Base-by-base conservation (phyloP, 2,329 filamentous ascomycete species). In the Hymenoscyphus fraxineus region DNA sequence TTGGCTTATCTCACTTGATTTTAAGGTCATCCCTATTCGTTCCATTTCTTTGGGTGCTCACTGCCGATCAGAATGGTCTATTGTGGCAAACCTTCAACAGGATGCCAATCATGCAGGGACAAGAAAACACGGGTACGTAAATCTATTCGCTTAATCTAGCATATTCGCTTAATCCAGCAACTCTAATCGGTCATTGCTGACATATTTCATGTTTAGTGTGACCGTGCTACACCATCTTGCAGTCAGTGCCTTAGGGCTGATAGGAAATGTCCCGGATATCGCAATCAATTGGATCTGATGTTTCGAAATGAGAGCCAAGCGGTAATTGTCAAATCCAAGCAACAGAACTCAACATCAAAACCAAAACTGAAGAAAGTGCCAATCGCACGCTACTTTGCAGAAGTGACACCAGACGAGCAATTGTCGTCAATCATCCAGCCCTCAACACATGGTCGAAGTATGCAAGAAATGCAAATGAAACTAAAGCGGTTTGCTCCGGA, bases 71-170 rank as follows among this genome's bases (percentile, higher is more conserved):
- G 27, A 6, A 65, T 65, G 64, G 64, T 65, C 16, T 84, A 84
- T 71, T 84, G 82, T 66, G 82, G 82, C n/a, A 83, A 83, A 70
- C 82, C 82, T 56, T 84, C 82, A 51, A 83, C 83, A 69, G 82
- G 82, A 44, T 85, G 82, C 74, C 82, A 79, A 65, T 80, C 76
- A 68, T 85, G 82, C 68, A 80, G 82, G 65, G 79, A 81, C 70
- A 80, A 82, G 69, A 85, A 85, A 75, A 81, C 85, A 67, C 78
- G 80, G 63, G 82, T 84, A 76, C 77, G 82, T 27, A 27, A 54
- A 1, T 6, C n/a, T 27, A 27, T 12, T 15, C 41, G n/a, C 16
- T 44, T 44, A 35, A 44, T 44, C n/a, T 13, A 27, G 6, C 19
- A 54, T n/a, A n/a, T 10, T 13, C 41, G n/a, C 15, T 44, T 44